Evolutionary conservation across 2,329 filamentous ascomycete species (phyloP).

Genomic region (Lasiodiplodia sp.): DNA sequence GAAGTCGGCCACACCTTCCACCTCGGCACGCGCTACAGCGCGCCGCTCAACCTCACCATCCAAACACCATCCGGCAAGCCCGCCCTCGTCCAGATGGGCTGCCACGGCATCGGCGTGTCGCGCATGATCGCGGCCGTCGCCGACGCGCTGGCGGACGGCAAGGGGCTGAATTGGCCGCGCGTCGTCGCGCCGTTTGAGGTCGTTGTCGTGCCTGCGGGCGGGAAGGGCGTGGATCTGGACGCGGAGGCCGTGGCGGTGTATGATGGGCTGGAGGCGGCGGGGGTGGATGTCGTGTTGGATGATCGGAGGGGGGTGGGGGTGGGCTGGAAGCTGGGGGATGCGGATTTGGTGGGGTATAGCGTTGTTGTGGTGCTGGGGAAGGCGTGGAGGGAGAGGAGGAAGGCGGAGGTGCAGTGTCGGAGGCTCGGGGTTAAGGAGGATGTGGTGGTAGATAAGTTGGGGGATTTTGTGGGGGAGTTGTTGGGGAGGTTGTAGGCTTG

Average conservation of each 20-base stretch:
- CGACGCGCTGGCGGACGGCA: slow-evolving; percentile 71
- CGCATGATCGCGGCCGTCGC: slow-evolving; percentile 88
- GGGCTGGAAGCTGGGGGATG: slow-evolving; percentile 88
- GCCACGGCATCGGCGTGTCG: slow-evolving; percentile 92
- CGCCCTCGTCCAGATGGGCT: slow-evolving; percentile 86
- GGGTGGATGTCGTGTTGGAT: slow-evolving; percentile 44
- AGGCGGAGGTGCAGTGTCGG: slow-evolving; percentile 80
- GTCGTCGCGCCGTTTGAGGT: slow-evolving; percentile 85
- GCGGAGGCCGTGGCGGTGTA: slow-evolving; percentile 67
- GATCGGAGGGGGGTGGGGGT: slow-evolving; percentile 63
- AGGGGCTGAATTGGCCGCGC: slow-evolving; percentile 84
- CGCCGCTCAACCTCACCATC: slow-evolving; percentile 67
- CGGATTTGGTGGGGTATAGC: slow-evolving; percentile 88
- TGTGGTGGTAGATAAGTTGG: slow-evolving; percentile 61
- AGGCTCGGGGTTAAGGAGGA: slow-evolving; percentile 68
- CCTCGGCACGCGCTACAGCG: slow-evolving; percentile 86
- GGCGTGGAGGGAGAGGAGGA: slow-evolving; percentile 47
- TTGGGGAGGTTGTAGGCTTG: slow-evolving; percentile 58
- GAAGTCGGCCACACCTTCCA: slow-evolving; percentile 97
- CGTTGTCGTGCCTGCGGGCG: slow-evolving; percentile 61
- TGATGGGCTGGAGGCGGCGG: slow-evolving; percentile 59
- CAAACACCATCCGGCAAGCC: slow-evolving; percentile 37
- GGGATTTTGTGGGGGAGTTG: slow-evolving; percentile 55
- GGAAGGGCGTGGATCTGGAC: no score
- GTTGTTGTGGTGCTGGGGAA: slow-evolving; percentile 78